A percentile compares a stretch with the other conserved stretches of the same genome.
Evolutionary conservation across 75 land plant genomes (phyloP).

Genomic region (Pinus taeda): DNA sequence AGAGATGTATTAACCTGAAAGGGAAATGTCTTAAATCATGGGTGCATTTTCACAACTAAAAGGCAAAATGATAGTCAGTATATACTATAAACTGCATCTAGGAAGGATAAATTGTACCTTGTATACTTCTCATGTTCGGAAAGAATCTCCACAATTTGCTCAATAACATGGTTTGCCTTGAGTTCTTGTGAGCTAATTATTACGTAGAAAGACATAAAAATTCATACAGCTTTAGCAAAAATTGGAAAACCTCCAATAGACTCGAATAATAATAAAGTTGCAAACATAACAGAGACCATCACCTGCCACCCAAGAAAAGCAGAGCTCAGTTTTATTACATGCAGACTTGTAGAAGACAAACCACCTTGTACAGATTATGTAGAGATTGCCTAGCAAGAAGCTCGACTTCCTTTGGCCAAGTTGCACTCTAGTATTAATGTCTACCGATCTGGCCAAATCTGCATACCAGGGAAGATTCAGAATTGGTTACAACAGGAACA

Average conservation of each 20-base stretch:
- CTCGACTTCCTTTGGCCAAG: constrained; percentile 99
- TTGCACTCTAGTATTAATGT: constrained; percentile 98
- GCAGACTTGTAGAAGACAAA: background rate
- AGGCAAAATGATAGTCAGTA: background rate
- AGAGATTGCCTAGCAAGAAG: constrained; percentile 80
- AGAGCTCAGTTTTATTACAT: background rate
- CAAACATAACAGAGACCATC: background rate
- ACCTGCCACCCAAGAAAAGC: background rate
- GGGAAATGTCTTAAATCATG: background rate
- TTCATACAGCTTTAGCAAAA: background rate
- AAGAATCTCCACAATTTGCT: constrained; percentile 89
- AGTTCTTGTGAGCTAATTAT: constrained; percentile 82
- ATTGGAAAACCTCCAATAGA: background rate
- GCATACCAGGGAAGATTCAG: constrained; percentile 9
- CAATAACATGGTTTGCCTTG: constrained; percentile 97
- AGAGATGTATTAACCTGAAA: constrained; percentile 73
- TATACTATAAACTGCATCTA: no score
- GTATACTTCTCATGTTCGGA: constrained; percentile 91
- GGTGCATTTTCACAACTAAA: background rate
- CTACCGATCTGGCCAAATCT: constrained; percentile 99
- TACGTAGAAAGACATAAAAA: constrained; percentile 48
- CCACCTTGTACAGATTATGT: constrained; percentile 88
- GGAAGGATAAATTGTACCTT: constrained; percentile 39
- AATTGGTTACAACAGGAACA: background rate
- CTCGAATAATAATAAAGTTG: background rate